Evolutionary conservation across 176 grass and related monocot genomes (phyloP).

Genomic region (Lolium rigidum): DNA sequence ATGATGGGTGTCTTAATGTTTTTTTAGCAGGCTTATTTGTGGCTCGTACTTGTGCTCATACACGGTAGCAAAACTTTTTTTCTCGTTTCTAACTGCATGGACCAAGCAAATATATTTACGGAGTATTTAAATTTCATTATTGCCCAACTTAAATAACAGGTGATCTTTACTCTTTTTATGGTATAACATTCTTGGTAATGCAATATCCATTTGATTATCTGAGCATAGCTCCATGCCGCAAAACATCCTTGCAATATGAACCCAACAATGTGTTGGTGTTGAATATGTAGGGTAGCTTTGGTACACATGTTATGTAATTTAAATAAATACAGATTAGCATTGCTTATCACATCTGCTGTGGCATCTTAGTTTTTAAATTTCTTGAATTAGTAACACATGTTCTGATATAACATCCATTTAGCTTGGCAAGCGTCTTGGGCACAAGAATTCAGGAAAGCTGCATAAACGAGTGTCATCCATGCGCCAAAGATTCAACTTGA

Average conservation of each 20-base stretch:
- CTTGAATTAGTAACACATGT: constrained; percentile 32
- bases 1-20: constrained; percentile 15
- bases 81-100: constrained; percentile 10
- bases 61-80: background rate
- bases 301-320: constrained; percentile 22
- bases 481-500: constrained; percentile 71
- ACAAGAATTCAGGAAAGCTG: constrained; percentile 77
- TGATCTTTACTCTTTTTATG: constrained; percentile 9
- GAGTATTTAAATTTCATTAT: background rate
- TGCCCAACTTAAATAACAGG: constrained; percentile 11
- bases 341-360: constrained; percentile 35
- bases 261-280: constrained; percentile 20
- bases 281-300: constrained; percentile 22
- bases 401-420: constrained; percentile 49
- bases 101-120: constrained; percentile 20
- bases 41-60: background rate
- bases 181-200: constrained; percentile 18
- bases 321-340: background rate
- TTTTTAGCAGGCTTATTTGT: constrained; percentile 15
- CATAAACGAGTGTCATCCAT: constrained; percentile 75
- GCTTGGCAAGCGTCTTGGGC: constrained; percentile 76
- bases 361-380: constrained; percentile 46
- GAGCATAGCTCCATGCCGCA: constrained; percentile 1
- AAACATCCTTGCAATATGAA: constrained; percentile 13
- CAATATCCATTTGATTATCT: constrained; percentile 14